A percentile compares a stretch with the other conserved stretches of the same genome.
These are phyloP conservation scores for Zygosaccharomyces pseudobailii DNA, from an alignment of 1,139 yeast species.

Conservation along the genomic window DNA sequence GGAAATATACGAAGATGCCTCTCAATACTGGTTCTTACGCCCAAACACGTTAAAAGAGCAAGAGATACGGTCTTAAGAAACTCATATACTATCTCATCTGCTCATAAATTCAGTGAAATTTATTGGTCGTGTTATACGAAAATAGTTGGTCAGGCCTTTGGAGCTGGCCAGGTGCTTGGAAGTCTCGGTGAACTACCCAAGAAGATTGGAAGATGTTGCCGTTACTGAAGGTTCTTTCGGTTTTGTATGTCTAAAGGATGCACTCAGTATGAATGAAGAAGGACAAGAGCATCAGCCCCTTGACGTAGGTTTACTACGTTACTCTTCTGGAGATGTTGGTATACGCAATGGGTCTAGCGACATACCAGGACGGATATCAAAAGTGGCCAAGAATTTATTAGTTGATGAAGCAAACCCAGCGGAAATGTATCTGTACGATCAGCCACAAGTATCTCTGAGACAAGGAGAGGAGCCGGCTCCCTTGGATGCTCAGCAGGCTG, in stretches of 20 bases:
- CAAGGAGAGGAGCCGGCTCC: constrained; percentile 1
- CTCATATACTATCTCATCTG: no score
- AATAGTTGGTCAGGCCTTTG: background rate
- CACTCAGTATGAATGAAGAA: constrained; percentile 11
- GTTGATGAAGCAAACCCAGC: constrained; percentile 11
- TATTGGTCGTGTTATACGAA: background rate
- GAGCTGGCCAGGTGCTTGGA: background rate
- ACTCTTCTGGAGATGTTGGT: constrained; percentile 9
- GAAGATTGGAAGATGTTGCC: background rate
- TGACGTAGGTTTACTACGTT: constrained; percentile 12
- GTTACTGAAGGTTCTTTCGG: background rate
- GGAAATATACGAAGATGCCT: no score
- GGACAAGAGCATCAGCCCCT: constrained; percentile 15
- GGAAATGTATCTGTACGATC: constrained; percentile 19
- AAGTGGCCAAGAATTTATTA: background rate
- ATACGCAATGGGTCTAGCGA: constrained; percentile 2
- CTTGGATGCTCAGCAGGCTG: background rate
- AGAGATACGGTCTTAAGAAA: no score
- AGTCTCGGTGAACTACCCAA: background rate
- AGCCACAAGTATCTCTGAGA: constrained; percentile 10
- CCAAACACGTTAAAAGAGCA: no score
- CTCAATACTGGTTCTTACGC: no score
- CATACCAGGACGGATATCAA: constrained; percentile 1
- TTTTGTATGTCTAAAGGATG: constrained; percentile 1
- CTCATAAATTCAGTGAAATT: background rate